These are phyloP conservation scores for Penicillium paxilli DNA, from an alignment of 495 filamentous ascomycete genomes.

Conservation along the genomic window DNA sequence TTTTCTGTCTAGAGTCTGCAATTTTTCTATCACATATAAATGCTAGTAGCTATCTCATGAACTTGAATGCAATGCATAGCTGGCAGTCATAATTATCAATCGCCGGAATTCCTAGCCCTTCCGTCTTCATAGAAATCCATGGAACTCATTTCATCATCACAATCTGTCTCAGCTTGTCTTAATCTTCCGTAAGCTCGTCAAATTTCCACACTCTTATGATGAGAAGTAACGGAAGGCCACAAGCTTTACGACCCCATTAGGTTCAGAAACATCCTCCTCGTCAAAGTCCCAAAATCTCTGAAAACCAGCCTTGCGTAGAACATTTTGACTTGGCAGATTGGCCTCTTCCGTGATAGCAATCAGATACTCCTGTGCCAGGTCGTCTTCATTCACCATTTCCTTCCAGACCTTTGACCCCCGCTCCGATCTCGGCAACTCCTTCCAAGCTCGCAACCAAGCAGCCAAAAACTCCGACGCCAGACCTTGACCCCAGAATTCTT, in stretches of 20 bases:
- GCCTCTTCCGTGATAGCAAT: slow-evolving; percentile 31
- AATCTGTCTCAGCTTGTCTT: too few species aligned
- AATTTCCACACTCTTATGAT: not conserved
- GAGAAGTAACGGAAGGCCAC: slow-evolving; percentile 14
- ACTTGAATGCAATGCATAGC: too few species aligned
- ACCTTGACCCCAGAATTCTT: slow-evolving; percentile 46
- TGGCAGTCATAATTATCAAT: too few species aligned
- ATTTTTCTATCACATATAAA: too few species aligned
- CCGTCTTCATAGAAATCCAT: too few species aligned
- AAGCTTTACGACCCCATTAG: slow-evolving; percentile 1
- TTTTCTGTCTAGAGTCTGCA: too few species aligned
- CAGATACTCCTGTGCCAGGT: slow-evolving; percentile 28
- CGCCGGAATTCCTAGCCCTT: too few species aligned
- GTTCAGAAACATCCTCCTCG: slow-evolving; percentile 11
- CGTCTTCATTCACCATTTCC: slow-evolving; percentile 10
- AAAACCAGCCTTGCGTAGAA: slow-evolving; percentile 41
- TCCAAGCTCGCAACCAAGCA: slow-evolving; percentile 38
- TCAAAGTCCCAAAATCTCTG: slow-evolving; percentile 26
- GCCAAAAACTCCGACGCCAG: slow-evolving; percentile 46
- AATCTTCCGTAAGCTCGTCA: too few species aligned
- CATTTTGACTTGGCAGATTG: slow-evolving; percentile 35
- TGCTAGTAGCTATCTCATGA: too few species aligned
- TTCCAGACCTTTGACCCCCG: slow-evolving; percentile 22
- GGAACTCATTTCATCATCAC: too few species aligned
- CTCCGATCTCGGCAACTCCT: slow-evolving; percentile 35